Conservation (phyloP, 2,329 filamentous ascomycete genomes). For the Moelleriella libera region DNA sequence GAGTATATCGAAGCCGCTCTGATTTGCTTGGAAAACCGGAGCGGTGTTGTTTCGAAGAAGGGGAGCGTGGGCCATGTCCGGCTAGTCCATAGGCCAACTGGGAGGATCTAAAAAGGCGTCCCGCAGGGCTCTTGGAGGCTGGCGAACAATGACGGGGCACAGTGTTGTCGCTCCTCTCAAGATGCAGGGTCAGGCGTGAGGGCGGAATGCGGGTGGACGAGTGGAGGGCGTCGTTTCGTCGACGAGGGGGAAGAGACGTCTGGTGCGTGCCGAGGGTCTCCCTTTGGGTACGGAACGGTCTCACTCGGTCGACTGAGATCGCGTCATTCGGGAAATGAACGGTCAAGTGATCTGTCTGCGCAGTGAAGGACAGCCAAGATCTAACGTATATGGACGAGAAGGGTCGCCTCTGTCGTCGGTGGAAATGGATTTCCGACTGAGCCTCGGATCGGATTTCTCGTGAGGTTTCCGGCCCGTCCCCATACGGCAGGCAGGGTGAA, state of each 20-base stretch:
- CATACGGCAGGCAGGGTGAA: no score
- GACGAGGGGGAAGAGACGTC: background rate
- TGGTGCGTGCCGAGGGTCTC: constrained; percentile 2
- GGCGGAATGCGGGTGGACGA: constrained; percentile 1
- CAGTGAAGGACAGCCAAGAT: constrained; percentile 1
- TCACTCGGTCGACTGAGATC: constrained; percentile 3
- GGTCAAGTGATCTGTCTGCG: background rate
- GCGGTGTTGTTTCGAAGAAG: constrained; percentile 44
- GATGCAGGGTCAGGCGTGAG: background rate
- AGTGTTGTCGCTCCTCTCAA: background rate
- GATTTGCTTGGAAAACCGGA: constrained; percentile 35
- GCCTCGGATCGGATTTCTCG: no score
- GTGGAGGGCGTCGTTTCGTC: constrained; percentile 2
- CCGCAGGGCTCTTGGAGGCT: background rate
- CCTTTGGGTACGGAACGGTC: constrained; percentile 5
- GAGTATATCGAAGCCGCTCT: constrained; percentile 28
- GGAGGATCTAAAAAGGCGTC: background rate
- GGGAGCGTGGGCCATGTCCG: constrained; percentile 45
- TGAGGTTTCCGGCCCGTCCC: no score
- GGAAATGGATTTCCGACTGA: no score
- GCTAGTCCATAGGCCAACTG: constrained; percentile 24
- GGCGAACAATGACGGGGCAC: background rate
- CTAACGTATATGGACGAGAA: no score
- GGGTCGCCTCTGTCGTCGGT: no score
- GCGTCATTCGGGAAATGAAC: constrained; percentile 6